Conservation (phyloP, 805 yeast genomes). For the Diddensiella santjacobensis region DNA sequence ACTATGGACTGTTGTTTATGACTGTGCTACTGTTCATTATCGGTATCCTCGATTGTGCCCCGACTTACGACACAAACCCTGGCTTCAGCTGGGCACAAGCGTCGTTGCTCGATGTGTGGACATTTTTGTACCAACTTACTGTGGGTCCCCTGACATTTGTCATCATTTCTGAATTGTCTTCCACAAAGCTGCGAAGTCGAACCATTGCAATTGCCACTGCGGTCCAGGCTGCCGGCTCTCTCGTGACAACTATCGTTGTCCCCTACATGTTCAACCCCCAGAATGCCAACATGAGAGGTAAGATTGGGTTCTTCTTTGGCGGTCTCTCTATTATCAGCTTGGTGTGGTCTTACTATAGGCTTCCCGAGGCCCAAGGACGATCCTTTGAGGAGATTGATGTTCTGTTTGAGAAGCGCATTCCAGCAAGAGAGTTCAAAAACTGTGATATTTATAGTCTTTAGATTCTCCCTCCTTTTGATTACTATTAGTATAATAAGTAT, state of each 20-base stretch:
- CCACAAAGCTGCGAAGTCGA: slow-evolving; percentile 35
- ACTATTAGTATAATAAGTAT: no score
- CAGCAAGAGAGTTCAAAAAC: slow-evolving; percentile 16
- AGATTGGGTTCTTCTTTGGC: slow-evolving; percentile 48
- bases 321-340: slow-evolving; percentile 35
- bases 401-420: slow-evolving; percentile 38
- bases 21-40: slow-evolving; percentile 39
- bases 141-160: slow-evolving; percentile 44
- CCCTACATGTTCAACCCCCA: slow-evolving; percentile 52
- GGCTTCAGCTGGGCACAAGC: slow-evolving; percentile 36
- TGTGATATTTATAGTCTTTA: slow-evolving; percentile 15
- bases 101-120: slow-evolving; percentile 43
- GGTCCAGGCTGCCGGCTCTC: slow-evolving; percentile 24
- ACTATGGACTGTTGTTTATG: slow-evolving; percentile 37
- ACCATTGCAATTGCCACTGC: slow-evolving; percentile 40
- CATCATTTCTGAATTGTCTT: slow-evolving; percentile 42
- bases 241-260: slow-evolving; percentile 25
- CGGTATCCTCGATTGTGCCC: slow-evolving; percentile 32
- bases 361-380: slow-evolving; percentile 58
- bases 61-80: slow-evolving; percentile 14
- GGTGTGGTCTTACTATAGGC: slow-evolving; percentile 46
- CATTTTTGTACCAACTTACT: slow-evolving; percentile 44
- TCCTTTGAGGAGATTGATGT: slow-evolving; percentile 59
- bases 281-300: slow-evolving; percentile 47
- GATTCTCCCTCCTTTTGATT: no score